A percentile compares a stretch with the other conserved stretches of the same genome.
Conservation (phyloP, 352 stramenopile species). For the Blastocystis sp. region DNA sequence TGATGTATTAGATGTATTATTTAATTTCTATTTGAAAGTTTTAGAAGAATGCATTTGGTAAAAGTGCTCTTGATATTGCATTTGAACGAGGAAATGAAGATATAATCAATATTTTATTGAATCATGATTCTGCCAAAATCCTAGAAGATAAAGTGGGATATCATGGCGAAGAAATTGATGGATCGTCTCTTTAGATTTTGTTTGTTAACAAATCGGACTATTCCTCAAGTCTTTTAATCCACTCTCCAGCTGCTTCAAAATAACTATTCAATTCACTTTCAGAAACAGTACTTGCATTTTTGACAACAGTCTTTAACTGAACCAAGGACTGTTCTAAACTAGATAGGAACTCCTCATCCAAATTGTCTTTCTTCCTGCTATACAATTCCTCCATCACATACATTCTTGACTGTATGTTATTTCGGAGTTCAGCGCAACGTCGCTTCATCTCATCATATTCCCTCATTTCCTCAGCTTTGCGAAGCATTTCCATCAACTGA, state of each 20-base stretch:
- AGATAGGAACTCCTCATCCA: neutral
- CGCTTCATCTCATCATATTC: neutral
- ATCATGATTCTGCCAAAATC: slow-evolving; percentile 3
- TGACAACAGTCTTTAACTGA: neutral
- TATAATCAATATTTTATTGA: neutral
- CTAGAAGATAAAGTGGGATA: slow-evolving; percentile 23
- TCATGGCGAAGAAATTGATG: neutral
- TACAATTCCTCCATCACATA: neutral
- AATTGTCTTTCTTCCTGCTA: neutral
- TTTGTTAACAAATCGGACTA: slow-evolving; percentile 34
- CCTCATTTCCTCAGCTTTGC: neutral
- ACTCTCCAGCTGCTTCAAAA: neutral
- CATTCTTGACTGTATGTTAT: neutral
- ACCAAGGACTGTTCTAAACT: neutral
- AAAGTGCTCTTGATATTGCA: slow-evolving; percentile 13
- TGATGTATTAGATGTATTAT: neutral
- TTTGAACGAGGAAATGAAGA: slow-evolving; percentile 19
- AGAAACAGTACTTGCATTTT: neutral
- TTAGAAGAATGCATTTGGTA: slow-evolving; percentile 43
- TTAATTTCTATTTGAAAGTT: neutral
- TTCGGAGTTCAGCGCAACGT: neutral
- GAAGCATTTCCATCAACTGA: neutral
- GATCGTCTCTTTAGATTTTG: slow-evolving; percentile 23
- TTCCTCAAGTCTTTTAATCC: neutral
- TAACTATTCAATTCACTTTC: neutral